Percentiles rank a stretch among this genome's conserved stretches.
Conservation (phyloP, 257 asterid genomes). For the Jasminum sambac region DNA sequence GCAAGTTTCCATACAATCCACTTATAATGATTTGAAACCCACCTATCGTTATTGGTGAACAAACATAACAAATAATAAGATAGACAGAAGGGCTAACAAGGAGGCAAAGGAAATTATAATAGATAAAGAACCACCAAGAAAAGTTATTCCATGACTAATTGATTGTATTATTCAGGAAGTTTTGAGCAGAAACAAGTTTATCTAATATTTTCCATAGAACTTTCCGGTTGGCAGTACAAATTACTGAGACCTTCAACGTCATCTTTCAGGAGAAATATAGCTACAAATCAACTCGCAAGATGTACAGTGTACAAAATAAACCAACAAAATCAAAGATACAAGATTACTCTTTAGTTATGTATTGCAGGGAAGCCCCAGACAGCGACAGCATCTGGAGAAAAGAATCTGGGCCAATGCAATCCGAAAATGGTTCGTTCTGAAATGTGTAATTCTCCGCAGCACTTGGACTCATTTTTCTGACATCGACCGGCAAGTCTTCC, state of each 20-base stretch:
- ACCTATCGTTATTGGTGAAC: conserved; percentile 44
- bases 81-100: conserved; percentile 2
- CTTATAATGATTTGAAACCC: conserved; percentile 90
- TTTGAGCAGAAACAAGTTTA: not conserved
- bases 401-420: conserved; percentile 57
- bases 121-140: conserved; percentile 9
- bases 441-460: conserved; percentile 63
- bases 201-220: not conserved
- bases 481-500: conserved; percentile 56
- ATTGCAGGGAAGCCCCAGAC: conserved; percentile 66
- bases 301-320: not conserved
- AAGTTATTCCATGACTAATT: conserved; percentile 9
- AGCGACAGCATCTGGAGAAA: conserved; percentile 60
- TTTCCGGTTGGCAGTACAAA: conserved; percentile 14
- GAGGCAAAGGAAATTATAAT: conserved; percentile 1
- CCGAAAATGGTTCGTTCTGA: conserved; percentile 41
- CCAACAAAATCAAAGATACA: conserved; percentile 13
- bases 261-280: not conserved
- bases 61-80: conserved; percentile 3
- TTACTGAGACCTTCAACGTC: not conserved
- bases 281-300: not conserved
- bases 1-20: conserved; percentile 98
- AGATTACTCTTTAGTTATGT: conserved; percentile 72
- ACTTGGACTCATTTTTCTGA: conserved; percentile 66
- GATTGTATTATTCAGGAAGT: not conserved